phyloP scores from a whole-genome alignment of 192 early-diverging fungal species.

The Tieghemiomyces parasiticus region DNA sequence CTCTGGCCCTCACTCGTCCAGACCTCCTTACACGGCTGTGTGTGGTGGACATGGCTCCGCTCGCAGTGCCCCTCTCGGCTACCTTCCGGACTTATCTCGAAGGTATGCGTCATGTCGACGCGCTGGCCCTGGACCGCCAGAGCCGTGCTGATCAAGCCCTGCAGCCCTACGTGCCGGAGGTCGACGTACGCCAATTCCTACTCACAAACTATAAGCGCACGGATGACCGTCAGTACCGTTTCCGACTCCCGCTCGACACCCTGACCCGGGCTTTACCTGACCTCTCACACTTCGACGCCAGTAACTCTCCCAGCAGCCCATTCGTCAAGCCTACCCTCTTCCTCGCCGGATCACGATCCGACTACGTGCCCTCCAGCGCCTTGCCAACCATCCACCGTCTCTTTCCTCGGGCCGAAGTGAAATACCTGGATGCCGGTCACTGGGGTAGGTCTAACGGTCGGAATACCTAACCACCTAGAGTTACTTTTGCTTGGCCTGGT shows the following conservation, averaged over 20 bases:
- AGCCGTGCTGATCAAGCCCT: conserved; percentile 45
- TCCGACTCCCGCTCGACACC: conserved; percentile 60
- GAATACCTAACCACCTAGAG: neutral
- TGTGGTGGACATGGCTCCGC: conserved; percentile 59
- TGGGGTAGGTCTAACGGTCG: conserved; percentile 45
- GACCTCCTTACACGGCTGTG: conserved; percentile 37
- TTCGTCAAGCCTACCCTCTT: conserved; percentile 62
- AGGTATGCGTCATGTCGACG: conserved; percentile 41
- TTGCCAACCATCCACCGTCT: conserved; percentile 38
- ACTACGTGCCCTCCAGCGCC: conserved; percentile 42
- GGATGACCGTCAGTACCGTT: conserved; percentile 29
- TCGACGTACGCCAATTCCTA: conserved; percentile 62
- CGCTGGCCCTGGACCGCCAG: conserved; percentile 27
- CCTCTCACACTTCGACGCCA: conserved; percentile 35
- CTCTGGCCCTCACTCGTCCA: conserved; percentile 36
- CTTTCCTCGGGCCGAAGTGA: conserved; percentile 58
- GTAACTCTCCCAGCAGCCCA: conserved; percentile 13
- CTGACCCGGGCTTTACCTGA: conserved; percentile 36
- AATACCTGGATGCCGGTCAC: conserved; percentile 69
- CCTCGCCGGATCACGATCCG: conserved; percentile 54
- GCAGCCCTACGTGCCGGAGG: conserved; percentile 28
- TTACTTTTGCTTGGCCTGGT: neutral
- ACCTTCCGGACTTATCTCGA: conserved; percentile 41
- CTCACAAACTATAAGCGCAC: conserved; percentile 73
- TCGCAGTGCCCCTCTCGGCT: conserved; percentile 24